Evolutionary conservation across 2,329 filamentous ascomycete species (phyloP), one percentile per base, ranked within the genome.

Genomic region (Xylariaceae sp.): DNA sequence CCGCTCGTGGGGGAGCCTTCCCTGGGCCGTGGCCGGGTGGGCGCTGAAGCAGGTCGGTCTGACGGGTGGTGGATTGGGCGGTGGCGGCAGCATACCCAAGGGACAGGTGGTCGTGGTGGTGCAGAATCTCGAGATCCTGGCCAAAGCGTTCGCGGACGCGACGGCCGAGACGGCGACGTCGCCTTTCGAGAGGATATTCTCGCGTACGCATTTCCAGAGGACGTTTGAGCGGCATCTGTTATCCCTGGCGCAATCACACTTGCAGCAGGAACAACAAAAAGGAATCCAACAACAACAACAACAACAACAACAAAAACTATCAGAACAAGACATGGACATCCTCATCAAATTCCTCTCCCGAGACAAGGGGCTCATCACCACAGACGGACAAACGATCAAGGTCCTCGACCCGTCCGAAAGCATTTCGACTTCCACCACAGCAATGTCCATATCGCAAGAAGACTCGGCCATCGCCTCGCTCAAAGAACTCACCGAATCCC

Each of bases 391-490:
- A 48, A 86, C 81, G 0, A 73, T 98, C 51, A 89, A 85, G 58
- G 81, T 97, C 60, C 83, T 77, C 52, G 63, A 64, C 0, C 59
- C 73, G 0, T 67, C 69, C 3, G 53, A 50, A 5, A 43, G n/a
- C n/a, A n/a, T n/a, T n/a, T n/a, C n/a, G n/a, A n/a, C n/a, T n/a
- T n/a, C n/a, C n/a, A n/a, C n/a, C n/a, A n/a, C n/a, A n/a, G n/a
- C 54, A 3, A 43, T 56, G 1, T 51, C 53, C 0, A 82, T 97
- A 48, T 85, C 85, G 1, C 69, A 81, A 41, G 83, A 94, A 53
- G 92, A 98, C 63, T 68, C 71, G 4, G 84, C 86, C 1, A 86
- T 96, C 46, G 88, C 88, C 1, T 84, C 84, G 13, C 75, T 98
- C 8, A 90, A 89, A 55, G 78, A 85, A 17, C 72, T 95, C 9